These are phyloP conservation scores for Inga laurina DNA, from an alignment of 306 rosid genomes.

Conservation along the genomic window DNA sequence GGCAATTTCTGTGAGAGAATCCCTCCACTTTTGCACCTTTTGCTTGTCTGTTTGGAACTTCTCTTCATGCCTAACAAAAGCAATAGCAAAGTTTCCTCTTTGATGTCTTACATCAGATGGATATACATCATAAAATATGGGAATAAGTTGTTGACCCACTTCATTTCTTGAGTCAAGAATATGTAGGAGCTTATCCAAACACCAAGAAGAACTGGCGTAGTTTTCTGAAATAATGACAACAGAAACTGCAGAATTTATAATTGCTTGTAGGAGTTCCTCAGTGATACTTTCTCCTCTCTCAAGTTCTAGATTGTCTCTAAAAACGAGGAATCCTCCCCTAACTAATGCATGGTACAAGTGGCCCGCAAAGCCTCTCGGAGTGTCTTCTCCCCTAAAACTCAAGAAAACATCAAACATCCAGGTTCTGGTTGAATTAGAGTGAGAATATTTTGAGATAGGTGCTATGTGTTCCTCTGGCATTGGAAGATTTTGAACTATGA, in stretches of 20 bases:
- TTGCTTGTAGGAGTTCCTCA: background rate
- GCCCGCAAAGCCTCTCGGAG: background rate
- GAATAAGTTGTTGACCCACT: background rate
- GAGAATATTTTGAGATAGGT: background rate
- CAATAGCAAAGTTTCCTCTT: background rate
- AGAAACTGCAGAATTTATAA: background rate
- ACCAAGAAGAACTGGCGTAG: background rate
- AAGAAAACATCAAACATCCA: background rate
- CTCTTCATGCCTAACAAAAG: background rate
- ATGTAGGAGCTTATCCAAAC: constrained; percentile 8
- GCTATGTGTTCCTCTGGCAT: background rate
- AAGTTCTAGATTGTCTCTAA: background rate
- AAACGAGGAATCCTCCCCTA: background rate
- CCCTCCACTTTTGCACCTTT: background rate
- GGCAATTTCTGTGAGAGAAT: background rate
- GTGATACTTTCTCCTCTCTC: background rate
- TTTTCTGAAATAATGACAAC: background rate
- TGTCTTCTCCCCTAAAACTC: constrained; percentile 13
- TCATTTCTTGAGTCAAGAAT: background rate
- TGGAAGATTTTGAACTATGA: too few relatives aligned
- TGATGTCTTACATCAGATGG: background rate
- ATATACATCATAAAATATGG: background rate
- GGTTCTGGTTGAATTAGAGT: background rate
- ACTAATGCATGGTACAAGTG: background rate
- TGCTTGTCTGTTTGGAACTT: background rate